Percentiles rank a stretch among this genome's conserved stretches.
phyloP scores from a whole-genome alignment of 1,284 basidiomycete species.

The Marasmius fiardii region DNA sequence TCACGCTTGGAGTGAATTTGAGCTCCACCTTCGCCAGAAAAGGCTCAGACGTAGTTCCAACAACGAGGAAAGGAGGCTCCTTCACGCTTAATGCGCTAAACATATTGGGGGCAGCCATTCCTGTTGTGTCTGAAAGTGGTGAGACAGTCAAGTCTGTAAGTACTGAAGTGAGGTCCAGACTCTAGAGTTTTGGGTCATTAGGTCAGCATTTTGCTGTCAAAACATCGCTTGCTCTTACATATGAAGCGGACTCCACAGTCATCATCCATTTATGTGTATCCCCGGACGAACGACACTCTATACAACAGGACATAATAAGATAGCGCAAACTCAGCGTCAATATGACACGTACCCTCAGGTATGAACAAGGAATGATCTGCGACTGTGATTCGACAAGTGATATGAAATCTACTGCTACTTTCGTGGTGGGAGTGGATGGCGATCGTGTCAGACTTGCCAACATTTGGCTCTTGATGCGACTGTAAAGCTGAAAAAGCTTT shows the following conservation, averaged over 20 bases:
- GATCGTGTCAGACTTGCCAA: slow-evolving; percentile 1
- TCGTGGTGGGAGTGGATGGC: slow-evolving; percentile 12
- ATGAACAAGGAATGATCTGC: slow-evolving; percentile 65
- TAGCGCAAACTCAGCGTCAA: background rate
- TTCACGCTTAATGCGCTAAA: slow-evolving; percentile 31
- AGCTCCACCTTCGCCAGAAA: slow-evolving; percentile 65
- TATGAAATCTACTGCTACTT: slow-evolving; percentile 59
- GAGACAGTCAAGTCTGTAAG: slow-evolving; percentile 48
- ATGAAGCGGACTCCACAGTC: slow-evolving; percentile 63
- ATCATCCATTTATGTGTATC: slow-evolving; percentile 74
- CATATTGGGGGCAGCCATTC: slow-evolving; percentile 21
- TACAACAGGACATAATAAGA: background rate
- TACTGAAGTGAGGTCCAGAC: slow-evolving; percentile 51
- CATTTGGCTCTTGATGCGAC: background rate
- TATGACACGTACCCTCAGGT: slow-evolving; percentile 41
- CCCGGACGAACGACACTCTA: slow-evolving; percentile 37
- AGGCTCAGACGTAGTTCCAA: slow-evolving; percentile 52
- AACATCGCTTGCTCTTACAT: slow-evolving; percentile 42
- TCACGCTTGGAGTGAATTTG: slow-evolving; percentile 32
- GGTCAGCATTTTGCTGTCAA: slow-evolving; percentile 9
- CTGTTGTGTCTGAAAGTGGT: slow-evolving; percentile 37
- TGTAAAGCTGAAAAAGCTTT: background rate
- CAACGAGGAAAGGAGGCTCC: slow-evolving; percentile 55
- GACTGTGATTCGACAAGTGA: slow-evolving; percentile 57
- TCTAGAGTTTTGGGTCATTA: slow-evolving; percentile 22